phyloP scores from a whole-genome alignment of 1,139 yeast genomes.

The Hanseniaspora uvarum region DNA sequence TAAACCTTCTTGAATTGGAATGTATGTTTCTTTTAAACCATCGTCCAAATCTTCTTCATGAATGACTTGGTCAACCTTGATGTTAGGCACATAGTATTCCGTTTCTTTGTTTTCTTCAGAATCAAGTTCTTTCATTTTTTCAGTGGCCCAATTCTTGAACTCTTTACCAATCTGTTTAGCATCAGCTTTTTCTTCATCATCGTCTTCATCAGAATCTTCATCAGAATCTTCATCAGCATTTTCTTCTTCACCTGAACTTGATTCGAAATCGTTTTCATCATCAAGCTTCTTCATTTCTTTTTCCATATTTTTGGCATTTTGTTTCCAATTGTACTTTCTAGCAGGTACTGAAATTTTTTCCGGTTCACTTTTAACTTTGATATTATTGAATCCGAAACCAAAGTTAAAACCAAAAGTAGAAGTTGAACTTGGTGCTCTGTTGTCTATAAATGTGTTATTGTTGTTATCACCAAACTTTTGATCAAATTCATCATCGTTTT shows the following conservation, averaged over 20 bases:
- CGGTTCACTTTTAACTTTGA: conserved; percentile 32
- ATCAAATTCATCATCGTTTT: conserved; percentile 29
- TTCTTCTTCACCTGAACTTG: conserved; percentile 26
- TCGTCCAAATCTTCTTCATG: conserved; percentile 58
- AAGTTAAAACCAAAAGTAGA: conserved; percentile 31
- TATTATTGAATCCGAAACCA: conserved; percentile 55
- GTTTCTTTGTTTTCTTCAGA: conserved; percentile 22
- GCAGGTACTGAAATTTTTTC: conserved; percentile 36
- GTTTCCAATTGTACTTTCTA: conserved; percentile 50
- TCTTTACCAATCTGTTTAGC: conserved; percentile 23
- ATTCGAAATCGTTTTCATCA: conserved; percentile 39
- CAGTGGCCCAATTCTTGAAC: conserved; percentile 23
- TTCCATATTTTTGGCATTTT: conserved; percentile 41
- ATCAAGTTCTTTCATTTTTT: conserved; percentile 19
- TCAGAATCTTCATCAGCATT: conserved; percentile 22
- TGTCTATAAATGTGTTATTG: conserved; percentile 56
- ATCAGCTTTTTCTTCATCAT: conserved; percentile 20
- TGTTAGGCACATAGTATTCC: conserved; percentile 42
- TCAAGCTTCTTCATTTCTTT: conserved; percentile 33
- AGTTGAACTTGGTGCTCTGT: conserved; percentile 60
- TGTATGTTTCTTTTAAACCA: conserved; percentile 47
- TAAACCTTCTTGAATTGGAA: conserved; percentile 46
- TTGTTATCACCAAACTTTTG: conserved; percentile 28
- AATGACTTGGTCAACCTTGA: conserved; percentile 40
- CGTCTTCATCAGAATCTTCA: conserved; percentile 21